Evolutionary conservation across 1,139 yeast genomes (phyloP).

Genomic region (Yarrowia galli): DNA sequence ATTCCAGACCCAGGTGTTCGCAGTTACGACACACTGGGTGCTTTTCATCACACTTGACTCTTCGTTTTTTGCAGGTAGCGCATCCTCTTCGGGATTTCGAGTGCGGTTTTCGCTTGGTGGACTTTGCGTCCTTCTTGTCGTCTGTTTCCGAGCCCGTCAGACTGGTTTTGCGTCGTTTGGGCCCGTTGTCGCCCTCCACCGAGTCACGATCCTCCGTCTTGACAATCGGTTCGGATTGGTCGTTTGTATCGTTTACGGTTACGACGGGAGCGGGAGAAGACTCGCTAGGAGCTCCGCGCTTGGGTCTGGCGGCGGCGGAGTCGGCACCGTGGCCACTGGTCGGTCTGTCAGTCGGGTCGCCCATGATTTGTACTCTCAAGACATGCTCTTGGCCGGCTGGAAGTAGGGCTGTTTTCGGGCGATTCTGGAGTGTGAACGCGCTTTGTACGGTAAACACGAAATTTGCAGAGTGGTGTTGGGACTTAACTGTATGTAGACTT

Average conservation of each 20-base stretch:
- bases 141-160: conserved; percentile 25
- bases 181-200: neutral
- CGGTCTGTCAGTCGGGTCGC: conserved; percentile 11
- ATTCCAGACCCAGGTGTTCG: conserved; percentile 73
- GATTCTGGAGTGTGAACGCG: conserved; percentile 6
- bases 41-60: conserved; percentile 91
- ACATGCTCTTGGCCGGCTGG: conserved; percentile 23
- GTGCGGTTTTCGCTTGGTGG: conserved; percentile 58
- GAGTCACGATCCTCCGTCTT: conserved; percentile 33
- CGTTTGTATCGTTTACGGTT: conserved; percentile 34
- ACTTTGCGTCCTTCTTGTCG: conserved; percentile 11
- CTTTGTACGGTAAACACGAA: conserved; percentile 33
- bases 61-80: conserved; percentile 81
- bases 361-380: conserved; percentile 12
- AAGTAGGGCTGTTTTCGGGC: neutral
- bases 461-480: conserved; percentile 29
- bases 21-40: conserved; percentile 85
- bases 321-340: neutral
- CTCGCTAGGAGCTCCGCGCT: conserved; percentile 1
- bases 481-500: conserved; percentile 18
- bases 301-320: conserved; percentile 1
- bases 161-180: conserved; percentile 21
- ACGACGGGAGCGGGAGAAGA: conserved; percentile 30
- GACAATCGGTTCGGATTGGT: conserved; percentile 20
- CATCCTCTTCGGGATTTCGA: conserved; percentile 90